A percentile compares a stretch with the other conserved stretches of the same genome.
These are phyloP conservation scores for Trichoderma citrinoviride DNA, from an alignment of 2,329 filamentous ascomycete species.

Conservation along the genomic window DNA sequence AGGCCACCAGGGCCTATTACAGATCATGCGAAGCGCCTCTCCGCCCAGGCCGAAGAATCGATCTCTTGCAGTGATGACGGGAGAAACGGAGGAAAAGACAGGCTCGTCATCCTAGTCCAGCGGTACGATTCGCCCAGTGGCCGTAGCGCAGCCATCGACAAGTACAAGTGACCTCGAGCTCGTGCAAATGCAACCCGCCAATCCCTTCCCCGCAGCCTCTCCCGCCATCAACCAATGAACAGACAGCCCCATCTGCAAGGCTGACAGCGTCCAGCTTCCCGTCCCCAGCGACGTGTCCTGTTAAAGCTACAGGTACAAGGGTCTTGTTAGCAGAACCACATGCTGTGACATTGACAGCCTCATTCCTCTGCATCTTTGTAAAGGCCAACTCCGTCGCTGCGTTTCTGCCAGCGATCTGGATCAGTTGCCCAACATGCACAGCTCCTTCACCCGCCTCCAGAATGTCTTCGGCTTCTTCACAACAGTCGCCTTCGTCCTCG, in stretches of 20 bases:
- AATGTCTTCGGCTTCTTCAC: constrained; percentile 98
- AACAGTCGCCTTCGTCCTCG: constrained; percentile 81
- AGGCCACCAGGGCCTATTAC: background rate
- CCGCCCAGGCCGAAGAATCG: constrained; percentile 1
- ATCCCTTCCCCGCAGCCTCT: background rate
- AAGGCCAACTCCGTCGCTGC: background rate
- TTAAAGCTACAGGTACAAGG: background rate
- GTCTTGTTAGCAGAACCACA: background rate
- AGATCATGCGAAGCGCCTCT: background rate
- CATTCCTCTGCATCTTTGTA: background rate
- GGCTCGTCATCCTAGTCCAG: background rate
- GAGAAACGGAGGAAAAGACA: background rate
- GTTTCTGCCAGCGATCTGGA: background rate
- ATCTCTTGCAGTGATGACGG: background rate
- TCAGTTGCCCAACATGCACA: constrained; percentile 70
- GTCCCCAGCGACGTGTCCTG: constrained; percentile 20
- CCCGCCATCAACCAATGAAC: background rate
- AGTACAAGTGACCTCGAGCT: background rate
- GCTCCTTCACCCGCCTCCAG: constrained; percentile 77
- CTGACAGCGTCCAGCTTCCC: background rate
- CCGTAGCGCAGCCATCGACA: background rate
- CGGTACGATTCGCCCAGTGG: background rate
- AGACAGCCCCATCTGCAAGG: background rate
- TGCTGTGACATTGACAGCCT: background rate
- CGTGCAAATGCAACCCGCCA: background rate